Evolutionary conservation across 2,329 filamentous ascomycete genomes (phyloP).

Genomic region (Cyclaneusma minus): DNA sequence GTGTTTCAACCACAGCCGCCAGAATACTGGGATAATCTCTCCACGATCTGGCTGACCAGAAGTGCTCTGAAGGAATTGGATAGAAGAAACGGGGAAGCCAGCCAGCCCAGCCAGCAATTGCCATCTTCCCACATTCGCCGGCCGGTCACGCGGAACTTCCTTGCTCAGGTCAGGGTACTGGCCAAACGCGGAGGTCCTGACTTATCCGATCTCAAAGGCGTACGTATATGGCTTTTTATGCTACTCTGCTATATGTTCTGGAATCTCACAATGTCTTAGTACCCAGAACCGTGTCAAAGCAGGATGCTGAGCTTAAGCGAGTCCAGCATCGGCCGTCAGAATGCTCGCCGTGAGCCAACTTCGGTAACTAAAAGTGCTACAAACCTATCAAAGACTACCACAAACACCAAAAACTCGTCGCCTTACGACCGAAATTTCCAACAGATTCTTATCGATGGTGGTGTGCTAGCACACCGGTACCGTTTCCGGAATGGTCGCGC

Average conservation of each 20-base stretch:
- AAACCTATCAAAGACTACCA: slow-evolving; percentile 11
- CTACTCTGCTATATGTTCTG: no score
- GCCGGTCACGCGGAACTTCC: slow-evolving; percentile 1
- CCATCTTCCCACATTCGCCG: neutral
- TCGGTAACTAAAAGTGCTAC: no score
- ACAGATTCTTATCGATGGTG: slow-evolving; percentile 21
- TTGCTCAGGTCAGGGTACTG: slow-evolving; percentile 14
- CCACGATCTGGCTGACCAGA: slow-evolving; percentile 13
- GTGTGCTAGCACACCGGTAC: slow-evolving; percentile 16
- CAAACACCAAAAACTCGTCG: slow-evolving; percentile 13
- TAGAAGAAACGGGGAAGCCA: slow-evolving; percentile 8
- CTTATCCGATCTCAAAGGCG: slow-evolving; percentile 19
- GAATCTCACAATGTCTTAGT: slow-evolving; percentile 9
- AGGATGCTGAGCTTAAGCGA: no score
- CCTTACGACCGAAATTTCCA: slow-evolving; percentile 21
- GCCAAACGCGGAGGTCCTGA: slow-evolving; percentile 20
- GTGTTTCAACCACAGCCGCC: no score
- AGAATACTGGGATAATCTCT: slow-evolving; percentile 16
- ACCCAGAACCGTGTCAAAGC: slow-evolving; percentile 10
- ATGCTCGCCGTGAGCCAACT: no score
- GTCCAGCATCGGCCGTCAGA: no score
- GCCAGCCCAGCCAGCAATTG: slow-evolving; percentile 1
- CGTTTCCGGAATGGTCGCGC: slow-evolving; percentile 11
- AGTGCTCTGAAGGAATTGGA: slow-evolving; percentile 16
- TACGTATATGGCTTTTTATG: slow-evolving; percentile 10